phyloP scores from a whole-genome alignment of 768 basidiomycete species.

The Termitomyces sp. region DNA sequence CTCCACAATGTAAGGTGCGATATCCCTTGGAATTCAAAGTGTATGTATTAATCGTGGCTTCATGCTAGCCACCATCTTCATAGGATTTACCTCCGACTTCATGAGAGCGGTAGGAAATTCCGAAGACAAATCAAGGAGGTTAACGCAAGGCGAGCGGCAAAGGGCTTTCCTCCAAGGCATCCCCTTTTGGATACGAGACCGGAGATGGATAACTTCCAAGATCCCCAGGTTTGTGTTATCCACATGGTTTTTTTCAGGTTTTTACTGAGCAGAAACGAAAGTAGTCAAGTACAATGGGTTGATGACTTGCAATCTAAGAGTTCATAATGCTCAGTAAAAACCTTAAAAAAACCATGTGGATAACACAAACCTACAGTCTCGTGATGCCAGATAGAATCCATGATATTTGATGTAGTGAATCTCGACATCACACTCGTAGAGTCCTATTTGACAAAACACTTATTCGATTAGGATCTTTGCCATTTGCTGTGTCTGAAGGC shows the following conservation, averaged over 20 bases:
- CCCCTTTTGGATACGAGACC: slow-evolving; percentile 6
- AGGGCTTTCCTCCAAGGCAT: slow-evolving; percentile 8
- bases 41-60: not conserved
- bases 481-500: too few relatives aligned
- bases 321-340: too few relatives aligned
- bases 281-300: too few relatives aligned
- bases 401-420: too few relatives aligned
- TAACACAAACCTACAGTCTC: slow-evolving; percentile 16
- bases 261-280: too few relatives aligned
- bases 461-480: too few relatives aligned
- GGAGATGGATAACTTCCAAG: slow-evolving; percentile 36
- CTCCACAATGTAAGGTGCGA: slow-evolving; percentile 23
- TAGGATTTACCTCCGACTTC: slow-evolving; percentile 23
- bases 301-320: too few relatives aligned
- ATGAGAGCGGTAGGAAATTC: slow-evolving; percentile 21
- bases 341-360: too few relatives aligned
- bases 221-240: slow-evolving; percentile 26
- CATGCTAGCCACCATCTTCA: slow-evolving; percentile 30
- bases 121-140: slow-evolving; percentile 18
- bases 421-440: too few relatives aligned
- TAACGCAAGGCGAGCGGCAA: slow-evolving; percentile 15
- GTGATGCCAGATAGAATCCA: too few relatives aligned
- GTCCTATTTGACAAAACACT: too few relatives aligned
- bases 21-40: too few relatives aligned
- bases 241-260: not conserved